Base-by-base conservation (phyloP, 257 asterid species). In the Schizonepeta tenuifolia region DNA sequence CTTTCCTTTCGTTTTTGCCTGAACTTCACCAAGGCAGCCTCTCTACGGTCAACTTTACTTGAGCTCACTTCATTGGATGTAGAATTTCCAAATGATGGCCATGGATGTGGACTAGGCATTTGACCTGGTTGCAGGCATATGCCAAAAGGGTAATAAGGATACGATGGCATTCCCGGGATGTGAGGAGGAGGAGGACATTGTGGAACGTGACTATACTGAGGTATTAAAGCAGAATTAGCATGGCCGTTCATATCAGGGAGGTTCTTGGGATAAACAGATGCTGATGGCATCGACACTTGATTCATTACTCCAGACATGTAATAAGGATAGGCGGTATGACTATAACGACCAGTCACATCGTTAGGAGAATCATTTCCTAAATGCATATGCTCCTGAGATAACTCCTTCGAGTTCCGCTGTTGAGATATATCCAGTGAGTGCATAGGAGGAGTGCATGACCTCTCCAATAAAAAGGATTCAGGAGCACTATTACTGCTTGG, bases 1-100 rank as follows among this genome's bases (percentile, higher is more conserved):
- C 99, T 86, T 36, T 90, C 98, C 78, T 95, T 92, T 49, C 97
- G 84, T 75, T 92, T 95, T 80, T 88, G 96, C 76, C 96, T 87
- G 80, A 95, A 95, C 86, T 95, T 95, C 81, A 87, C 73, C 81
- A 95, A 77, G 8, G 99, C 99, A 6, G 92, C 98, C 88, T 87
- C 96, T 80, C 99, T 86, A 15, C 93, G 90, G 56, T 87, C 93
- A 24, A 80, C 73, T 78, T 84, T 89, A 72, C 72, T 83, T 28
- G 56, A 22, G 13, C 76, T 81, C 61, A 82, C 89, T 59, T 83
- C 96, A 57, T 73, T 79, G 4, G 60, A 20, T 12, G 83, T 20
- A 7, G 87, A 47, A 71, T 69, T 86, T 55, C 87, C 95, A 67
- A 65, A 71, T 8, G 96, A 64, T 7, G 88, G 87, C 92, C 92